Evolutionary conservation across 768 basidiomycete genomes (phyloP).

Genomic region (Tulasnella sp.): DNA sequence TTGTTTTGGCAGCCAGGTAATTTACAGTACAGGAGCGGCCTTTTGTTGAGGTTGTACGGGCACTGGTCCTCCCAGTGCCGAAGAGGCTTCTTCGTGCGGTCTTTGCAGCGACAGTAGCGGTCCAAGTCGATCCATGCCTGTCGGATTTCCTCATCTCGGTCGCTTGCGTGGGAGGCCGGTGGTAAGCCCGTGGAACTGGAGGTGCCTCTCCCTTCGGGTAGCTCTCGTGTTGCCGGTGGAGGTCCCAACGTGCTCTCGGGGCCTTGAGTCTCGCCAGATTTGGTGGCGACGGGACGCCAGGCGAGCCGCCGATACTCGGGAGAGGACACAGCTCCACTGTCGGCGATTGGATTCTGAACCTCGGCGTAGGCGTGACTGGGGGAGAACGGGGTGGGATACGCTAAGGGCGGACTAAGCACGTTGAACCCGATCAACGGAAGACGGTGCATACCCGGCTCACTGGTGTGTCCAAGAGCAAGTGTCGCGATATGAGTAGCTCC

Average conservation of each 20-base stretch:
- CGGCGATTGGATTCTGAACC: neutral
- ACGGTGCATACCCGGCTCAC: too few species aligned
- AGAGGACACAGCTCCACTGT: neutral
- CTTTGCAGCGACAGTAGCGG: neutral
- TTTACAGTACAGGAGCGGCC: neutral
- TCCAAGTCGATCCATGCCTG: neutral
- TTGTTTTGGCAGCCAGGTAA: neutral
- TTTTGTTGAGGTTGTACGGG: neutral
- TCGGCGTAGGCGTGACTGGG: neutral
- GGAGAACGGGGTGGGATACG: neutral
- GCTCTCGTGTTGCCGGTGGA: neutral
- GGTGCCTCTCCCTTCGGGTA: neutral
- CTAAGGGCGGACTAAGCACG: too few species aligned
- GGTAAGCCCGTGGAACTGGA: neutral
- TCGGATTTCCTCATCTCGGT: neutral
- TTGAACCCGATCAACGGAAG: too few species aligned
- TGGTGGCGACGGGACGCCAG: neutral
- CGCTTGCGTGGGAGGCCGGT: neutral
- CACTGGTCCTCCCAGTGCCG: conserved; percentile 2
- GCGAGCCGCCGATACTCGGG: neutral
- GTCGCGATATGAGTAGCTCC: too few species aligned
- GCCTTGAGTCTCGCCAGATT: neutral
- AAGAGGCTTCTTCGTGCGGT: neutral
- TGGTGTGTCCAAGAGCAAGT: too few species aligned
- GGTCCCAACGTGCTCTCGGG: neutral